Percentiles rank a stretch among this genome's conserved stretches.
Evolutionary conservation across 2,329 filamentous ascomycete species (phyloP).

Genomic region (Monosporascus sp.): DNA sequence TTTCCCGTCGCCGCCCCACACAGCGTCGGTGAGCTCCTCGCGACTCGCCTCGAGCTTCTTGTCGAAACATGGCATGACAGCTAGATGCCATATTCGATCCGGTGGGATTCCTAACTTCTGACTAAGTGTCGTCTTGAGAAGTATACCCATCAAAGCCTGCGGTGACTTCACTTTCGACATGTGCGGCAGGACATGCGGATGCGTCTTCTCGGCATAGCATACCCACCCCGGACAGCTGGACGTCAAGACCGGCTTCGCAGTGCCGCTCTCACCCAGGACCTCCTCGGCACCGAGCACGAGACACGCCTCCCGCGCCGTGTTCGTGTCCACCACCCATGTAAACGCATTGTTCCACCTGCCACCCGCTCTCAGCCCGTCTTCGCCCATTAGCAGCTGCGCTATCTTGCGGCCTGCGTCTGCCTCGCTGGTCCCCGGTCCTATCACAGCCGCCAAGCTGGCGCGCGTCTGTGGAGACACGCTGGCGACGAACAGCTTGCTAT

Average conservation of each 20-base stretch:
- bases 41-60: slow-evolving; percentile 97
- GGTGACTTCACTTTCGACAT: slow-evolving; percentile 89
- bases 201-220: slow-evolving; percentile 97
- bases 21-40: slow-evolving; percentile 78
- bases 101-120: slow-evolving; percentile 66
- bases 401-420: slow-evolving; percentile 76
- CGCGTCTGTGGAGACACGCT: slow-evolving; percentile 89
- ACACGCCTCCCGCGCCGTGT: slow-evolving; percentile 72
- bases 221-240: slow-evolving; percentile 97
- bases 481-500: slow-evolving; percentile 79
- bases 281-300: slow-evolving; percentile 77
- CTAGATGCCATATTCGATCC: slow-evolving; percentile 85
- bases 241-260: slow-evolving; percentile 63
- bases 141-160: slow-evolving; percentile 83
- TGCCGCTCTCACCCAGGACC: slow-evolving; percentile 40
- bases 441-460: slow-evolving; percentile 82
- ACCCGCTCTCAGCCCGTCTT: slow-evolving; percentile 61
- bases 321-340: slow-evolving; percentile 86
- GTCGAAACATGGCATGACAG: slow-evolving; percentile 98
- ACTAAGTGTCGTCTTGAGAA: slow-evolving; percentile 82
- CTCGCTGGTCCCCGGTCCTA: slow-evolving; percentile 65
- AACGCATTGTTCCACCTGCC: slow-evolving; percentile 73
- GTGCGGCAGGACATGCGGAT: slow-evolving; percentile 87
- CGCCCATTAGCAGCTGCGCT: slow-evolving; percentile 68
- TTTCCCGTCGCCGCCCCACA: slow-evolving; percentile 55